Evolutionary conservation across 2,329 filamentous ascomycete species (phyloP).

Genomic region (Trichoderma koningiopsis): DNA sequence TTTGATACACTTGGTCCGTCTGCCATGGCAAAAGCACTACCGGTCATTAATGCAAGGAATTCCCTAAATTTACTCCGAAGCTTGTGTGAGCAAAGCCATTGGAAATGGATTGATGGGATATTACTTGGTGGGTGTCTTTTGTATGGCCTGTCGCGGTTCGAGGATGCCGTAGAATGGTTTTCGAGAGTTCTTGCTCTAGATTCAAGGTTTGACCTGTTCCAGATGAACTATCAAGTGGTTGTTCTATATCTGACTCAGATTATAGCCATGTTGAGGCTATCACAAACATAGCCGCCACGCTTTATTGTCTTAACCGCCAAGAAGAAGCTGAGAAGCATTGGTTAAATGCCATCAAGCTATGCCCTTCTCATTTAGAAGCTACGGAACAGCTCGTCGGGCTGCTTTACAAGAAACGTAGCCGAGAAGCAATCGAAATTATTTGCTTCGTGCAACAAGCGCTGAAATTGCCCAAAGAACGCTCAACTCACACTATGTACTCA

Average conservation of each 20-base stretch:
- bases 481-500: not conserved
- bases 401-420: constrained; percentile 78
- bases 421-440: constrained; percentile 86
- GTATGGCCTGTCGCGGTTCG: constrained; percentile 84
- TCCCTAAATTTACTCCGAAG: constrained; percentile 72
- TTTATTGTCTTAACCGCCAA: constrained; percentile 79
- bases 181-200: constrained; percentile 61
- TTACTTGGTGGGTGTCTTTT: constrained; percentile 87
- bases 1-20: constrained; percentile 8
- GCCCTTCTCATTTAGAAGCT: constrained; percentile 89
- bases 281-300: constrained; percentile 87
- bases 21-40: constrained; percentile 38
- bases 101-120: constrained; percentile 93
- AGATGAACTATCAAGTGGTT: constrained; percentile 37
- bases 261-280: constrained; percentile 84
- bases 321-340: constrained; percentile 85
- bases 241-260: constrained; percentile 37
- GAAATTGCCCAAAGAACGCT: constrained; percentile 42
- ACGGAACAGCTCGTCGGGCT: constrained; percentile 92
- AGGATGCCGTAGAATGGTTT: constrained; percentile 76
- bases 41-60: constrained; percentile 58
- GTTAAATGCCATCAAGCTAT: constrained; percentile 78
- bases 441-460: constrained; percentile 78
- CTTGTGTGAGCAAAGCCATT: constrained; percentile 76
- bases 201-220: constrained; percentile 50